phyloP scores from a whole-genome alignment of 345 rosid species.

The Eucalyptus urophylla region DNA sequence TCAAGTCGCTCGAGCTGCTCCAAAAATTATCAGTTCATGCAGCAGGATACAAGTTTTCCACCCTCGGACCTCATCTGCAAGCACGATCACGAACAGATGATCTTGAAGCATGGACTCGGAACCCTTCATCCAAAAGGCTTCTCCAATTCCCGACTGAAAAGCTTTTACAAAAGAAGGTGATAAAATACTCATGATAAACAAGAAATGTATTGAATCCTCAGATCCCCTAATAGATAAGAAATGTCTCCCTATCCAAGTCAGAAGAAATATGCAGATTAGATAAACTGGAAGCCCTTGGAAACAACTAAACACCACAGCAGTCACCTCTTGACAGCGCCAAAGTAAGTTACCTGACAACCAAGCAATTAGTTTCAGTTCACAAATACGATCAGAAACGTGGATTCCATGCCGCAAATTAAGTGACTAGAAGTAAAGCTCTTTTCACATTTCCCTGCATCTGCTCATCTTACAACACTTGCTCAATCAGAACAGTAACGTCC shows the following conservation, averaged over 20 bases:
- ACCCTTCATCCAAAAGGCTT: neutral
- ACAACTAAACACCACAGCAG: neutral
- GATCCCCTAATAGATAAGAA: neutral
- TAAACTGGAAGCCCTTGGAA: neutral
- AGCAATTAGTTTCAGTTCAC: neutral
- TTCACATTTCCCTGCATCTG: neutral
- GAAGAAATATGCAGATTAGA: neutral
- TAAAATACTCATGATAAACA: neutral
- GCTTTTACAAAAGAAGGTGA: neutral
- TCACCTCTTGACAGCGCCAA: neutral
- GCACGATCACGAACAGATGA: neutral
- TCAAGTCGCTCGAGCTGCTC: neutral
- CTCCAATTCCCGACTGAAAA: neutral
- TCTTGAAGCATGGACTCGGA: neutral
- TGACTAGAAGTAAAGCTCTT: neutral
- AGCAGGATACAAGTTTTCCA: neutral
- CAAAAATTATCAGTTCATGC: neutral
- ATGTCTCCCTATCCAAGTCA: neutral
- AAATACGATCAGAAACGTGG: neutral
- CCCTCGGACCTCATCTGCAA: neutral
- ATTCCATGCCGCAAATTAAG: neutral
- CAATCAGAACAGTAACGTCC: neutral
- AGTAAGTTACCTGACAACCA: neutral
- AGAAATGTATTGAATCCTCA: neutral
- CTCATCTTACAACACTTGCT: neutral